Base-by-base conservation (phyloP, 2,329 filamentous ascomycete species). In the Cyphellophora attinorum region DNA sequence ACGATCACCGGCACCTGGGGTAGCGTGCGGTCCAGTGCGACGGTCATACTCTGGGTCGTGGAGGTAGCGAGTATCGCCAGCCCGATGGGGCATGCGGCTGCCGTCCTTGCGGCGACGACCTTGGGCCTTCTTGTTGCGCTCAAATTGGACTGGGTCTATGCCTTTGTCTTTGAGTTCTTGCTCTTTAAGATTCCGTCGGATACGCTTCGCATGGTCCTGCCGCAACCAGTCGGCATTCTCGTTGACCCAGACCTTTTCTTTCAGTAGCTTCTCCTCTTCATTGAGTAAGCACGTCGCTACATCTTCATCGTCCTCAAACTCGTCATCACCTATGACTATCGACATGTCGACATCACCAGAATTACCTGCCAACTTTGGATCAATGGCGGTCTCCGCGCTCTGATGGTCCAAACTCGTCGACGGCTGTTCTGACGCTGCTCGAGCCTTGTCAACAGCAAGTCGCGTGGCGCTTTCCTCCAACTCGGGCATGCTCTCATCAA, bases 141-240 rank as follows among this genome's bases (percentile, higher is more conserved):
- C 53, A 27, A 45, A 41, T 23, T 42, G 33, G 10, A 33, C 44
- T 3, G 47, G 47, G 27, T 49, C 46, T 5, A 59, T 55, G 19
- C 59, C 59, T 27, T 44, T 52, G 27, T 52, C 54, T 11, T 51
- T 49, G 34, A 67, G 64, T 19, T 65, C 62, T 10, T 66, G 67
- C 41, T 71, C 68, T n/a, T 65, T 65, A 12, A 76, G 57, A 21
- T 86, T 84, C 39, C 78, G 74, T 25, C 81, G 74, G 37, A 93
- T 80, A 5, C 81, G 70, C 57, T 91, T 93, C 40, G 83, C 77
- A 52, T 95, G 86, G 53, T 93, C 81, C 31, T 78, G 74, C 6
- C 89, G 82, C 25, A 98, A 68, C 74, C 88, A 98, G 47, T 93
- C 85, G 55, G 91, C 86, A 58, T 98, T 96, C 54, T 88, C 79